Conservation (phyloP, 2,329 filamentous ascomycete genomes). For the Microsporum canis region DNA sequence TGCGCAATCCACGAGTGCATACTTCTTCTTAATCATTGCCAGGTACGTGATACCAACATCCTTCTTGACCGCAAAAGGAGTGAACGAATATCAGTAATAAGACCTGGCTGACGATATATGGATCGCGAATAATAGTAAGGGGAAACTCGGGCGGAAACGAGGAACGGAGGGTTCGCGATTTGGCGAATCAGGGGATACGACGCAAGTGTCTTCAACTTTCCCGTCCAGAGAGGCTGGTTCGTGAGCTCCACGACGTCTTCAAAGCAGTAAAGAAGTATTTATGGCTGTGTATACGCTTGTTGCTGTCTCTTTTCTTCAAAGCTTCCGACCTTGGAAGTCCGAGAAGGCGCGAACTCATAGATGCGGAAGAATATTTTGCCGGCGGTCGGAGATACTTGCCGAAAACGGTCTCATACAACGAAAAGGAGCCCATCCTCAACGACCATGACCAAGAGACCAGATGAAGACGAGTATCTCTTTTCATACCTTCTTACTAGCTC, state of each 20-base stretch:
- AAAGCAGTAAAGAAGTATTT: not conserved
- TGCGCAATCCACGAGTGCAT: slow-evolving; percentile 4
- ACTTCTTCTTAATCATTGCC: slow-evolving; percentile 6
- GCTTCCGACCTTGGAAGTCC: no score
- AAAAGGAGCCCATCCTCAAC: no score
- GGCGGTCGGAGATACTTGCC: not conserved
- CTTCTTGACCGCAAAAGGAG: not conserved
- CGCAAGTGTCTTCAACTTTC: not conserved
- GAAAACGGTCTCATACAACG: not conserved
- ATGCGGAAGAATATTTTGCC: not conserved
- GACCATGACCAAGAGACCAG: not conserved
- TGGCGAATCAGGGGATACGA: not conserved
- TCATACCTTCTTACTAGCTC: not conserved
- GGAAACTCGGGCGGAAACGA: not conserved
- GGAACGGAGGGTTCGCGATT: not conserved
- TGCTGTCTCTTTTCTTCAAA: not conserved
- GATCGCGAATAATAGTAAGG: not conserved
- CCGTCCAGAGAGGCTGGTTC: not conserved
- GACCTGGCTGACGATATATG: not conserved
- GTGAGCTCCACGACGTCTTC: not conserved
- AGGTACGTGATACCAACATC: slow-evolving; percentile 2
- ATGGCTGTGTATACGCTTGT: not conserved
- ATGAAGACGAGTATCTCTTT: not conserved
- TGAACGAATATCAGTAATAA: not conserved
- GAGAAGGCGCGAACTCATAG: not conserved